Base-by-base conservation (phyloP, 75 land plant species). In the Pinus albicaulis region DNA sequence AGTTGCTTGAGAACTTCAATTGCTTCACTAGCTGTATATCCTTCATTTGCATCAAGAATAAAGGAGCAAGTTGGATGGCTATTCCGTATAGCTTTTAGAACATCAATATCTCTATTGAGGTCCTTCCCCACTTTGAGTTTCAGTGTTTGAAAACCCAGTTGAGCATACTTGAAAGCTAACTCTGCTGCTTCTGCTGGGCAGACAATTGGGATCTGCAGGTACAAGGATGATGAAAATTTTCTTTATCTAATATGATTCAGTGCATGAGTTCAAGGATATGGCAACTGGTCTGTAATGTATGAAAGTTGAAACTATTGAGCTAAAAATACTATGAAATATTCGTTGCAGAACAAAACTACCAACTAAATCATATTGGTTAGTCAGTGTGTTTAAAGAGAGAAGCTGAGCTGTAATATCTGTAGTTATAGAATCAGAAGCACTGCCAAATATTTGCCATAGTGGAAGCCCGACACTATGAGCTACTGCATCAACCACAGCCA, bases 401-500 rank as follows among this genome's bases (percentile, higher is more conserved):
- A 19, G 41, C 71, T 22, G 48, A 68, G 71, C 94, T 78, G 96
- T 93, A 64, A 93, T 93, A 80, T 93, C 96, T 28, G 96, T 93
- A 14, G 90, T 90, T 62, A 93, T 73, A 7, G 86, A 86, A 72
- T 86, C 74, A 56, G 87, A 79, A 57, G 73, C 85, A 60, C 87
- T 90, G 34, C 96, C 96, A 88, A 93, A 93, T 56, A 93, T 57
- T 81, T 77, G 80, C 96, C 96, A 93, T 28, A 93, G 83, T 55
- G 96, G 94, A n/a, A 93, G 71, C 1, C 81, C 78, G 52, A 92
- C 78, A 76, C 89, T 89, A 41, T 81, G 86, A 60, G 96, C 92
- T 63, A 82, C 94, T 59, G 94, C 96, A 79, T 93, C 96, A 73
- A 92, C 82, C 69, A 93, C 63, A 57, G 96, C 96, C 96, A 93